Evolutionary conservation across 2,329 filamentous ascomycete genomes (phyloP).

Genomic region (Cytospora leucostoma): DNA sequence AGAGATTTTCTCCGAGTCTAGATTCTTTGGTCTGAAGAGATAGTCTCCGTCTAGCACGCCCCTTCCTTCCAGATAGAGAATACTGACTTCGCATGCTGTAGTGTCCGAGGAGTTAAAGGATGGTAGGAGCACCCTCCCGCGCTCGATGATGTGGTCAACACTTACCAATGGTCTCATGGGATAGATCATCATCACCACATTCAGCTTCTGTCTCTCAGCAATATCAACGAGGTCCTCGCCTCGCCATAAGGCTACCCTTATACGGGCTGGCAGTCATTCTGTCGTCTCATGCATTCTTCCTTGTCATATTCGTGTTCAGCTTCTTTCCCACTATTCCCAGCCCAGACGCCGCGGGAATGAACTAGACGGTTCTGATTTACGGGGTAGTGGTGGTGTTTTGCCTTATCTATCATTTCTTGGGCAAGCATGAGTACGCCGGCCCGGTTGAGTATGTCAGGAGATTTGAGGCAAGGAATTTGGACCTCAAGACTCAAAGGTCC

Average conservation of each 20-base stretch:
- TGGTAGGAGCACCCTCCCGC: conserved; percentile 37
- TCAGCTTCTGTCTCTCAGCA: conserved; percentile 30
- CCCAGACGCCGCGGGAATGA: conserved; percentile 17
- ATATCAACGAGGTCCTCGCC: conserved; percentile 4
- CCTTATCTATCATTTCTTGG: conserved; percentile 18
- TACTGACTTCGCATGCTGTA: neutral
- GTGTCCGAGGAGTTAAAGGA: conserved; percentile 38
- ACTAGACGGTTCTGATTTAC: conserved; percentile 27
- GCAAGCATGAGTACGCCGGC: neutral
- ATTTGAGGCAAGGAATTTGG: neutral
- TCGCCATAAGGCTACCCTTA: conserved; percentile 32
- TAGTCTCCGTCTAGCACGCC: neutral
- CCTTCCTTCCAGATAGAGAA: too few species aligned
- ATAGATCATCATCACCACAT: conserved; percentile 31
- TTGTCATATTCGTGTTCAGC: conserved; percentile 22
- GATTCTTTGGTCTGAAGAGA: neutral
- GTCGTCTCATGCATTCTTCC: conserved; percentile 20
- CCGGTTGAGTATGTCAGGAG: conserved; percentile 14
- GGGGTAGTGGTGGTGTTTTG: conserved; percentile 19
- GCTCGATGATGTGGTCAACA: conserved; percentile 41
- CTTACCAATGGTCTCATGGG: conserved; percentile 40
- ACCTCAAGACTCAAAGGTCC: too few species aligned
- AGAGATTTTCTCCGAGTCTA: neutral
- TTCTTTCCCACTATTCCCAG: conserved; percentile 24
- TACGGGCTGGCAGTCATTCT: conserved; percentile 26